Percentiles rank a stretch among this genome's conserved stretches.
Evolutionary conservation across 2,329 filamentous ascomycete species (phyloP).

Genomic region (Torrubiella hemipterigena): DNA sequence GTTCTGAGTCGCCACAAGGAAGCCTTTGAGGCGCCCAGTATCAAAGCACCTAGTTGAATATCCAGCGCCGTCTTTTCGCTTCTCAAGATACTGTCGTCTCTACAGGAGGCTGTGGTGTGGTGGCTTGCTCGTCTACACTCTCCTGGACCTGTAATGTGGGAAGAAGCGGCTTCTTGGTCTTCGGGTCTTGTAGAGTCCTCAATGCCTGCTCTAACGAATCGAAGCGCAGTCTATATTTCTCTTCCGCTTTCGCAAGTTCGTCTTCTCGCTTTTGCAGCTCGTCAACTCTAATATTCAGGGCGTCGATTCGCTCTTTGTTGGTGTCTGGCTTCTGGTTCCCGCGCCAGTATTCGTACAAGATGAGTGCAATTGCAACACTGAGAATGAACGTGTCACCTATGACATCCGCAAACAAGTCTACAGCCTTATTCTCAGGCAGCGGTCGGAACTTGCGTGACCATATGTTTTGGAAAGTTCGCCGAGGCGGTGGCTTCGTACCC

Average conservation of each 20-base stretch:
- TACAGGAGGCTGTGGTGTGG: too few species aligned
- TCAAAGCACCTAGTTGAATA: too few species aligned
- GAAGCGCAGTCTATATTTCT: conserved; percentile 34
- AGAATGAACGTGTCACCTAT: conserved; percentile 53
- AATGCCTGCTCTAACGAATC: conserved; percentile 41
- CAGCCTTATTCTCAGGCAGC: conserved; percentile 52
- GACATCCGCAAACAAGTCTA: conserved; percentile 56
- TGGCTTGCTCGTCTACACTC: too few species aligned
- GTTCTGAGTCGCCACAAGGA: too few species aligned
- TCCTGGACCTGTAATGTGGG: conserved; percentile 23
- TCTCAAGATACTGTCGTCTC: too few species aligned
- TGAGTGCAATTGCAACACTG: conserved; percentile 40
- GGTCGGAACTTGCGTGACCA: conserved; percentile 52
- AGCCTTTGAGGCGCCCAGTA: too few species aligned
- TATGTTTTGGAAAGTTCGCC: conserved; percentile 32
- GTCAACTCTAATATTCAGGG: conserved; percentile 34
- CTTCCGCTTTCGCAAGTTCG: conserved; percentile 32
- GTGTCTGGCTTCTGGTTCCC: conserved; percentile 47
- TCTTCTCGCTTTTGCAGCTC: conserved; percentile 36
- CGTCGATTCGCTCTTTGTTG: conserved; percentile 40
- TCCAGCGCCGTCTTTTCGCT: too few species aligned
- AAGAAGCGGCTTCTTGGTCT: conserved; percentile 42
- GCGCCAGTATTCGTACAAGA: conserved; percentile 51
- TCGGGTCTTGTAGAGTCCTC: conserved; percentile 38
- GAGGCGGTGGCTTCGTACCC: conserved; percentile 9